Percentiles rank a stretch among this genome's conserved stretches.
Conservation (phyloP, 345 rosid genomes). For the Lenwebbia sp. region DNA sequence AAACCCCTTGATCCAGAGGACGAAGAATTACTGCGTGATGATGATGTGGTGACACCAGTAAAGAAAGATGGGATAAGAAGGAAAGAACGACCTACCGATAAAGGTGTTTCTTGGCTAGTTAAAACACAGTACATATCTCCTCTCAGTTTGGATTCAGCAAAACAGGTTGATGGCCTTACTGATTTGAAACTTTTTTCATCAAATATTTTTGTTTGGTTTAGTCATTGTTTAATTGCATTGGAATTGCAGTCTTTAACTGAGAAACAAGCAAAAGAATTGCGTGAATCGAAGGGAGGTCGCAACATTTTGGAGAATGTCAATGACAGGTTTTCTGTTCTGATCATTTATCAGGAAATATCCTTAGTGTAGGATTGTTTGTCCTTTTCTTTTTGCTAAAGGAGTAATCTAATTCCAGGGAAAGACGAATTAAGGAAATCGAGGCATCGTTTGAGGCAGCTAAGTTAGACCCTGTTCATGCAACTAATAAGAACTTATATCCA, state of each 20-base stretch:
- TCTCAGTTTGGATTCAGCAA: constrained; percentile 64
- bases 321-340: constrained; percentile 46
- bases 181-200: neutral
- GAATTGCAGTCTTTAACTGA: constrained; percentile 74
- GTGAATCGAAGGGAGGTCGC: constrained; percentile 70
- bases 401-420: constrained; percentile 41
- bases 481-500: constrained; percentile 64
- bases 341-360: neutral
- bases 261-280: constrained; percentile 90
- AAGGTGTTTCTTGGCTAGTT: constrained; percentile 95
- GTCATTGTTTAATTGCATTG: neutral
- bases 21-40: constrained; percentile 82
- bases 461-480: constrained; percentile 74
- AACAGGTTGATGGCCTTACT: constrained; percentile 42
- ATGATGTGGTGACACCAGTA: constrained; percentile 61
- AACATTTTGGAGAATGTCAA: constrained; percentile 66
- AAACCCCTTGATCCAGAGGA: constrained; percentile 80
- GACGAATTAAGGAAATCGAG: constrained; percentile 87
- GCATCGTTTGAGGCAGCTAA: constrained; percentile 83
- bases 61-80: constrained; percentile 78
- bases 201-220: neutral
- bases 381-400: neutral
- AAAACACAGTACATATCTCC: constrained; percentile 96
- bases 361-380: neutral
- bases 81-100: constrained; percentile 92